phyloP scores from a whole-genome alignment of 352 stramenopile genomes.

The Globisporangium canariense region DNA sequence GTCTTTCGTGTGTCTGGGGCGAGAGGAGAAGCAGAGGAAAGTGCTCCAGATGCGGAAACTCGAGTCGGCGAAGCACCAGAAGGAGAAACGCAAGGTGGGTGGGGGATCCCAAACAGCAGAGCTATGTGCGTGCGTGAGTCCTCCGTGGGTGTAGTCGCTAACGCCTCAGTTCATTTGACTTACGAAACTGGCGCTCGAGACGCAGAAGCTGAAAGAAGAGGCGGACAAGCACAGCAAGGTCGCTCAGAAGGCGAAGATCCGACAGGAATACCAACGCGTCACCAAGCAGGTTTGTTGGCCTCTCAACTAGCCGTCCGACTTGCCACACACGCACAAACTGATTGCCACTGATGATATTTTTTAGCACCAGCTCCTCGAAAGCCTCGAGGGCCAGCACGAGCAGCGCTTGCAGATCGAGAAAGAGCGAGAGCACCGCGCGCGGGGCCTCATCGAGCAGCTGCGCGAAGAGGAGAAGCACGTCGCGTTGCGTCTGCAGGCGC shows the following conservation, averaged over 20 bases:
- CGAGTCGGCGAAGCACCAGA: constrained; percentile 42
- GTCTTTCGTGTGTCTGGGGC: not conserved
- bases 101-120: too few relatives aligned
- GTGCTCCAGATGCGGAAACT: constrained; percentile 42
- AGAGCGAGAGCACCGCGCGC: constrained; percentile 36
- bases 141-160: too few relatives aligned
- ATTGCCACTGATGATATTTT: not conserved
- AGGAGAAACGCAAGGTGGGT: constrained; percentile 53
- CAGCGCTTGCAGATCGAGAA: constrained; percentile 37
- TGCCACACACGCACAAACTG: not conserved
- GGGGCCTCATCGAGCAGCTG: constrained; percentile 38
- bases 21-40: constrained; percentile 45
- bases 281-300: constrained; percentile 33
- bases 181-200: constrained; percentile 34
- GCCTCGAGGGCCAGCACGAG: constrained; percentile 32
- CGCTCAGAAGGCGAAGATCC: constrained; percentile 46
- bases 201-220: constrained; percentile 43
- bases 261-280: constrained; percentile 32
- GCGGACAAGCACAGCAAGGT: constrained; percentile 28
- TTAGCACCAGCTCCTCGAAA: constrained; percentile 40
- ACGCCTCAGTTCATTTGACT: too few relatives aligned
- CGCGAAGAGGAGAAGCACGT: constrained; percentile 58
- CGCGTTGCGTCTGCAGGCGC: constrained; percentile 44
- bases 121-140: too few relatives aligned
- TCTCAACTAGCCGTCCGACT: not conserved